phyloP scores from a whole-genome alignment of 495 filamentous ascomycete species.

The Daldinia childiae region DNA sequence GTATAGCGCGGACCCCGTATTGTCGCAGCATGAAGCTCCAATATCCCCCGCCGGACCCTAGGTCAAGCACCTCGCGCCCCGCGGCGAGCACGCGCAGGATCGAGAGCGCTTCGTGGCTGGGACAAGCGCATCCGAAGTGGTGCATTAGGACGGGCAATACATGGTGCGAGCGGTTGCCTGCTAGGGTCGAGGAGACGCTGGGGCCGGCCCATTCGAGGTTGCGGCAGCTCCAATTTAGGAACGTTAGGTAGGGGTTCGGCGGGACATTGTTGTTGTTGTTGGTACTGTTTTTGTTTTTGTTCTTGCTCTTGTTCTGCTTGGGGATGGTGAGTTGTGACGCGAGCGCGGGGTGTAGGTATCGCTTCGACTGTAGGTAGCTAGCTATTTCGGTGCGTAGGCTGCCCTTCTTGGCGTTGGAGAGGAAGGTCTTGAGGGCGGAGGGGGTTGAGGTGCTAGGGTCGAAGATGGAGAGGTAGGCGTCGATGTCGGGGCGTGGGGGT shows the following conservation, averaged over 20 bases:
- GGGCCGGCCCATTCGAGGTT: constrained; percentile 64
- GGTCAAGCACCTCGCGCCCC: constrained; percentile 57
- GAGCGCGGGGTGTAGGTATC: constrained; percentile 47
- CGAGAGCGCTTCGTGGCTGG: constrained; percentile 62
- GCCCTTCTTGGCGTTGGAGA: constrained; percentile 65
- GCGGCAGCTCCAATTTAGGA: constrained; percentile 61
- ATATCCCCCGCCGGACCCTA: constrained; percentile 70
- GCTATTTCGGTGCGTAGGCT: constrained; percentile 62
- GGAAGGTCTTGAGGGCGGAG: constrained; percentile 62
- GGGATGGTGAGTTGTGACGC: constrained; percentile 45
- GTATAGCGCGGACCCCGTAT: constrained; percentile 49
- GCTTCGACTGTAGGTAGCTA: constrained; percentile 57
- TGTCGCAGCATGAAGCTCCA: constrained; percentile 68
- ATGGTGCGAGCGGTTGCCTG: constrained; percentile 57
- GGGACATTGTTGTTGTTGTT: constrained; percentile 36
- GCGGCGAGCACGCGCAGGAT: constrained; percentile 57
- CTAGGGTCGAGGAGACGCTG: constrained; percentile 38
- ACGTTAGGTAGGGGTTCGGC: constrained; percentile 66
- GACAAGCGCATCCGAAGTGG: constrained; percentile 71
- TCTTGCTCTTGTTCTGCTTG: constrained; percentile 46
- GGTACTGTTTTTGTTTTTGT: background rate
- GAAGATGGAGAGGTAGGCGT: constrained; percentile 69
- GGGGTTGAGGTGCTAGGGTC: constrained; percentile 56
- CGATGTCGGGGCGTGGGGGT: constrained; percentile 60
- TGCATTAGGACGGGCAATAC: constrained; percentile 71